Conservation (phyloP, 1,284 basidiomycete genomes). For the Golubevia sp. region DNA sequence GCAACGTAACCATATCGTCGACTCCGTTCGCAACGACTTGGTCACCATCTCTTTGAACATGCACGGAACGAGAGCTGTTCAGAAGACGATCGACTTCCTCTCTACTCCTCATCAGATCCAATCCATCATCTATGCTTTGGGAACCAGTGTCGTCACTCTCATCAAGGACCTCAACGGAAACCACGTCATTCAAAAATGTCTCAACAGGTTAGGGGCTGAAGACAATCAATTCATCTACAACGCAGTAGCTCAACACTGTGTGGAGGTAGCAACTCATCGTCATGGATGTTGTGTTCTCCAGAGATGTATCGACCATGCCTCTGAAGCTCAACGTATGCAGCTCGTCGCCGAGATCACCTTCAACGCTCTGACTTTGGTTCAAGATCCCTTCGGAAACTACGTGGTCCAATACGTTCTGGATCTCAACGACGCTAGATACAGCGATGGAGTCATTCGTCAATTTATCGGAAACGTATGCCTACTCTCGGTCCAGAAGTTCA, state of each 20-base stretch:
- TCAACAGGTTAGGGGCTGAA: conserved; percentile 95
- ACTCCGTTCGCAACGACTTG: conserved; percentile 93
- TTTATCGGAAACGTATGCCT: conserved; percentile 97
- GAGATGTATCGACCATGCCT: conserved; percentile 97
- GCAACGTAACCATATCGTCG: conserved; percentile 94
- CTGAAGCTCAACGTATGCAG: conserved; percentile 90
- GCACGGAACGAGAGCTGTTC: conserved; percentile 98
- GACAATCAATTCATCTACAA: conserved; percentile 99
- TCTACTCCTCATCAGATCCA: conserved; percentile 75
- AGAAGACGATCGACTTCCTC: conserved; percentile 99
- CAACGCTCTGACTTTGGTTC: conserved; percentile 94
- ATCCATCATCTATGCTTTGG: conserved; percentile 93
- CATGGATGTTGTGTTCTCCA: conserved; percentile 99
- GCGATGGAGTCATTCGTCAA: conserved; percentile 94
- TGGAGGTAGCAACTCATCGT: conserved; percentile 98
- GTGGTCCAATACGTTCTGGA: conserved; percentile 97
- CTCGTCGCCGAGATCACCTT: conserved; percentile 98
- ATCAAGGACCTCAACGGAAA: conserved; percentile 99
- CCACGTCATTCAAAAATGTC: conserved; percentile 99
- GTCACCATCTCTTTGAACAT: conserved; percentile 99
- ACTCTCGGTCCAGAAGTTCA: conserved; percentile 97
- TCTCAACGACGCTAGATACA: conserved; percentile 96
- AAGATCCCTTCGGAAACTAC: conserved; percentile 97
- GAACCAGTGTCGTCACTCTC: conserved; percentile 94
- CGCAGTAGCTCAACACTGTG: conserved; percentile 96